phyloP scores from a whole-genome alignment of 805 yeast genomes.

The Starmerella riodocensis region DNA sequence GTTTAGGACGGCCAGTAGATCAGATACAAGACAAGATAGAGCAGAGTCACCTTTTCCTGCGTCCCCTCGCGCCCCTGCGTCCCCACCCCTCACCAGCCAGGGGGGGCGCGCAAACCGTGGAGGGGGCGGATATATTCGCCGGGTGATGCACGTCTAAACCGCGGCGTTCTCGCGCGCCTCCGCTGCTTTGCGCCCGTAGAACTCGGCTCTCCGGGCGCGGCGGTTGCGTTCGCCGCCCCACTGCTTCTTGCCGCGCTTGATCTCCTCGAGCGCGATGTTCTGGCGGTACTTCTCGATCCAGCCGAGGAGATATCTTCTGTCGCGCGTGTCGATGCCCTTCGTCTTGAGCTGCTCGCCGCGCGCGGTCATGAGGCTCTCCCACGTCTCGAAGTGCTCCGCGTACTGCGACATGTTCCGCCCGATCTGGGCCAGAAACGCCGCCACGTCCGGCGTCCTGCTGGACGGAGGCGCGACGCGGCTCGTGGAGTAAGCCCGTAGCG shows the following conservation, averaged over 20 bases:
- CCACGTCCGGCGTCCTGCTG: constrained; percentile 48
- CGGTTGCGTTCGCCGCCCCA: constrained; percentile 82
- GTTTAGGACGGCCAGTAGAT: not conserved
- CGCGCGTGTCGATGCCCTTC: constrained; percentile 59
- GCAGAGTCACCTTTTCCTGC: too few relatives aligned
- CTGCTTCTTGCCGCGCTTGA: constrained; percentile 56
- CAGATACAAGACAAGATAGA: not conserved
- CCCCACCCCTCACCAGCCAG: too few relatives aligned
- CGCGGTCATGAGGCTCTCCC: constrained; percentile 53
- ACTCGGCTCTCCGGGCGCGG: constrained; percentile 45
- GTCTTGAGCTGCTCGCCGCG: constrained; percentile 48
- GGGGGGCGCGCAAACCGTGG: too few relatives aligned
- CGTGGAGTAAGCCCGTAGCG: not conserved
- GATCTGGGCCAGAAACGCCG: constrained; percentile 57
- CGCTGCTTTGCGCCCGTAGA: constrained; percentile 25
- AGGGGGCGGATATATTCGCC: too few relatives aligned
- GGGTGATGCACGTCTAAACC: too few relatives aligned
- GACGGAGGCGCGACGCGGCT: constrained; percentile 32
- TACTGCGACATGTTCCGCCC: constrained; percentile 66
- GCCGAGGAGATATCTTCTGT: constrained; percentile 51
- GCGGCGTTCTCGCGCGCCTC: constrained; percentile 20
- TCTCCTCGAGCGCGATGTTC: constrained; percentile 42
- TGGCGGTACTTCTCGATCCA: constrained; percentile 59
- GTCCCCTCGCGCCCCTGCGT: too few relatives aligned
- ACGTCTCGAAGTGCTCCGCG: constrained; percentile 54